These are phyloP conservation scores for Echinosophora koreensis DNA, from an alignment of 306 rosid genomes.

Conservation along the genomic window DNA sequence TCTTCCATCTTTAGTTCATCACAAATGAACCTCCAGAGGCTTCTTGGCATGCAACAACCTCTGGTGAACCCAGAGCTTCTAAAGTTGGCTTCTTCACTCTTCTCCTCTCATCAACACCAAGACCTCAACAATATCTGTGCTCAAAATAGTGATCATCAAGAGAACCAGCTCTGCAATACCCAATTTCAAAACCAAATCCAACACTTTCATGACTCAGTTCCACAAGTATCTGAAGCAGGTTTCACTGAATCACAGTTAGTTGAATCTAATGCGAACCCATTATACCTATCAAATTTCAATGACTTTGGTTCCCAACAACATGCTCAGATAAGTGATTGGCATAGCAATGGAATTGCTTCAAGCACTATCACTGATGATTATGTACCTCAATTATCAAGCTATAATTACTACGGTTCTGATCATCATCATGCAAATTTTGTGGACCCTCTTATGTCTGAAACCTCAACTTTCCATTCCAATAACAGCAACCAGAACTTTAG, in stretches of 20 bases:
- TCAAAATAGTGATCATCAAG: conserved; percentile 41
- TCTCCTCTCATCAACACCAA: conserved; percentile 52
- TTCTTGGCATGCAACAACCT: conserved; percentile 60
- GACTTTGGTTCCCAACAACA: conserved; percentile 53
- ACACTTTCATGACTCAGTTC: conserved; percentile 19
- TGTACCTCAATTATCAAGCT: conserved; percentile 47
- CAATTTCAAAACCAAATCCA: conserved; percentile 42
- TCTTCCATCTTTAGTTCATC: conserved; percentile 64
- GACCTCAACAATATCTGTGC: conserved; percentile 18
- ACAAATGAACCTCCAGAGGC: conserved; percentile 59
- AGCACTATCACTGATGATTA: conserved; percentile 43
- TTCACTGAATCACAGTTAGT: conserved; percentile 30
- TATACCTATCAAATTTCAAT: conserved; percentile 47
- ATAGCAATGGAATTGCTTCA: conserved; percentile 42
- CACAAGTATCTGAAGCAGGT: conserved; percentile 22
- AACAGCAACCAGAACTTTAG: conserved; percentile 55
- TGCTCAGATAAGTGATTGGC: conserved; percentile 55
- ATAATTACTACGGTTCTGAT: conserved; percentile 38
- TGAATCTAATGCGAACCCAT: conserved; percentile 50
- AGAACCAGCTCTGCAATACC: conserved; percentile 48
- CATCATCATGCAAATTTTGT: conserved; percentile 33
- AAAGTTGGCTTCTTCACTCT: conserved; percentile 70
- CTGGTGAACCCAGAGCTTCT: conserved; percentile 73
- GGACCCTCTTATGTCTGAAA: conserved; percentile 51
- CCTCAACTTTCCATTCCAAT: conserved; percentile 52